phyloP scores from a whole-genome alignment of 2,329 filamentous ascomycete genomes.

The Septoria petroselini region DNA sequence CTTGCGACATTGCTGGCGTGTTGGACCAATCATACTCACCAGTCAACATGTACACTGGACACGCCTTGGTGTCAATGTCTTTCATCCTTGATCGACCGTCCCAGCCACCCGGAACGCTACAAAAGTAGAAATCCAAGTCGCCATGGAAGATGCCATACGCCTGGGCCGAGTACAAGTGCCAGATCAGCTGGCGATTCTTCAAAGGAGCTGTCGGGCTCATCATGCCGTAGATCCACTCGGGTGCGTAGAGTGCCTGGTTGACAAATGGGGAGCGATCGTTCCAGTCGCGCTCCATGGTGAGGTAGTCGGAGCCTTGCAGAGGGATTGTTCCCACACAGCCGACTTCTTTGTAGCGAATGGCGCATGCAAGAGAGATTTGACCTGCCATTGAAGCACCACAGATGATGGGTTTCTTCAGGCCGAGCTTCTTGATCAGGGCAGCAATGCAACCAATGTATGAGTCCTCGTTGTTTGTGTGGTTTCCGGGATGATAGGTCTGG shows the following conservation, averaged over 20 bases:
- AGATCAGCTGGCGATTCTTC: conserved; percentile 48
- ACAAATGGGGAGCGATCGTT: conserved; percentile 48
- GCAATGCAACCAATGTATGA: conserved; percentile 48
- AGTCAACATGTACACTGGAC: conserved; percentile 52
- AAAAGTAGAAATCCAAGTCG: conserved; percentile 53
- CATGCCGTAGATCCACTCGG: conserved; percentile 52
- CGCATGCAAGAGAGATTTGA: conserved; percentile 49
- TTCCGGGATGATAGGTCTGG: conserved; percentile 39
- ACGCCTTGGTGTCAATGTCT: conserved; percentile 48
- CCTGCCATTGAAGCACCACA: conserved; percentile 53
- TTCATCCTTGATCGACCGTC: conserved; percentile 45
- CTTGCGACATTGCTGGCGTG: conserved; percentile 47
- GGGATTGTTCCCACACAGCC: conserved; percentile 49
- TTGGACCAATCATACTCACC: conserved; percentile 52
- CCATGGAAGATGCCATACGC: conserved; percentile 54
- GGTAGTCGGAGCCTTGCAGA: conserved; percentile 45
- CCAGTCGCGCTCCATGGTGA: conserved; percentile 44
- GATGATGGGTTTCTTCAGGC: conserved; percentile 48
- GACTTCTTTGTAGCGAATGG: conserved; percentile 48
- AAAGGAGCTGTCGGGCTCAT: conserved; percentile 48
- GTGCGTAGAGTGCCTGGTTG: conserved; percentile 47
- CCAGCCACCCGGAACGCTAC: too few species aligned
- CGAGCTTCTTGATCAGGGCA: conserved; percentile 45
- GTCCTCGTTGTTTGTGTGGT: conserved; percentile 51
- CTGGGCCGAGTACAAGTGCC: conserved; percentile 51